These are phyloP conservation scores for Breviolum minutum DNA, from an alignment of 73 alveolate genomes.

Conservation along the genomic window DNA sequence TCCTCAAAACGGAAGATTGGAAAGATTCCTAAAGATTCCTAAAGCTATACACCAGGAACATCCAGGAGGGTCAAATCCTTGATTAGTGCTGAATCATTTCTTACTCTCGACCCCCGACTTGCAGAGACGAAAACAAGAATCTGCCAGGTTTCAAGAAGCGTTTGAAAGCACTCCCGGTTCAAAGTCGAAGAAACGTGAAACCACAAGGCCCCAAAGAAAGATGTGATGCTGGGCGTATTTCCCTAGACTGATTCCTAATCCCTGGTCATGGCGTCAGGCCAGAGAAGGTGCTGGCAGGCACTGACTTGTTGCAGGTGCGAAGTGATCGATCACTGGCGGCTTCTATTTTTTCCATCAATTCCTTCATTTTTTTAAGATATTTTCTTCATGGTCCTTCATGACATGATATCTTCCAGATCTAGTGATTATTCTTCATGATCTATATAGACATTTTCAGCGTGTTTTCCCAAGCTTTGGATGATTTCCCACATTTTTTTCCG, in stretches of 20 bases:
- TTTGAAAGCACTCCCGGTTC: slow-evolving; percentile 21
- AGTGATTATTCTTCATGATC: background rate
- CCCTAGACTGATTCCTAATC: background rate
- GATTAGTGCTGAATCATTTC: no score
- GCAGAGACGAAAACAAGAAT: no score
- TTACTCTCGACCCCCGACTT: no score
- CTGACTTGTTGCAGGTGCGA: slow-evolving; percentile 25
- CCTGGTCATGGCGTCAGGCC: background rate
- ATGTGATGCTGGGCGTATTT: background rate
- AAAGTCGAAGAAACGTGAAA: slow-evolving; percentile 7
- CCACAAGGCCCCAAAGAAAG: background rate
- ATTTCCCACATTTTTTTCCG: background rate
- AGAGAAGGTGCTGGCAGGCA: slow-evolving; percentile 69
- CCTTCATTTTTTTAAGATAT: background rate
- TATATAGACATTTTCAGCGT: no score
- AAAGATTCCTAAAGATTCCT: background rate
- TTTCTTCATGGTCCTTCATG: background rate
- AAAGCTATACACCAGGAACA: background rate
- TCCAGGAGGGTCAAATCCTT: no score
- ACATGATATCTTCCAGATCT: background rate
- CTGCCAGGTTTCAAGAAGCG: slow-evolving; percentile 65
- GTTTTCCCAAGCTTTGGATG: no score
- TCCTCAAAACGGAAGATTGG: background rate
- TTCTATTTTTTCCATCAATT: background rate
- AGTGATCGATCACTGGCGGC: background rate